phyloP scores from a whole-genome alignment of 257 asterid species.

The Solanum verrucosum region DNA sequence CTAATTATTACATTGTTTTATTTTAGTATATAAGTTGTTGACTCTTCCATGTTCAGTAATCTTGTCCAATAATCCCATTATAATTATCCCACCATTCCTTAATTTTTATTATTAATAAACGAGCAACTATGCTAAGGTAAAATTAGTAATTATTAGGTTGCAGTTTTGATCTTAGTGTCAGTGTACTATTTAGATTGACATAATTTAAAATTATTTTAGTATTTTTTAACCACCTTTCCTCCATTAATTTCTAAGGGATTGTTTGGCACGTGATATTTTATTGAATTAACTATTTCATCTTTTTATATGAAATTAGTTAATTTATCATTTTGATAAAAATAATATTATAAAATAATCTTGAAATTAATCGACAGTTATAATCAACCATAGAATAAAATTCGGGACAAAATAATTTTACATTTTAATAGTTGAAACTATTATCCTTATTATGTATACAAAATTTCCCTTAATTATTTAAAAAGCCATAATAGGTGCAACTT shows the following conservation, averaged over 20 bases:
- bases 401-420: neutral
- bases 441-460: neutral
- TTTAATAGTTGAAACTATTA: neutral
- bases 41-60: neutral
- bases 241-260: neutral
- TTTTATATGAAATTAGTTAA: neutral
- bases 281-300: neutral
- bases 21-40: neutral
- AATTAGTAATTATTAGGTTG: neutral
- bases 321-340: neutral
- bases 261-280: neutral
- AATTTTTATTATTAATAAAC: neutral
- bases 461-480: neutral
- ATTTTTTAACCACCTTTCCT: neutral
- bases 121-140: neutral
- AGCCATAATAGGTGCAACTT: neutral
- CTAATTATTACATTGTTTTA: neutral
- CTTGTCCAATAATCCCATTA: neutral
- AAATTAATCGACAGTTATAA: neutral
- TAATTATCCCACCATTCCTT: neutral
- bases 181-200: neutral
- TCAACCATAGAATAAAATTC: neutral
- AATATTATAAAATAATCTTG: neutral
- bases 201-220: neutral
- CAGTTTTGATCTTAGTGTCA: neutral